Conservation (phyloP, 495 filamentous ascomycete species). For the Aspergillus bertholletiae region DNA sequence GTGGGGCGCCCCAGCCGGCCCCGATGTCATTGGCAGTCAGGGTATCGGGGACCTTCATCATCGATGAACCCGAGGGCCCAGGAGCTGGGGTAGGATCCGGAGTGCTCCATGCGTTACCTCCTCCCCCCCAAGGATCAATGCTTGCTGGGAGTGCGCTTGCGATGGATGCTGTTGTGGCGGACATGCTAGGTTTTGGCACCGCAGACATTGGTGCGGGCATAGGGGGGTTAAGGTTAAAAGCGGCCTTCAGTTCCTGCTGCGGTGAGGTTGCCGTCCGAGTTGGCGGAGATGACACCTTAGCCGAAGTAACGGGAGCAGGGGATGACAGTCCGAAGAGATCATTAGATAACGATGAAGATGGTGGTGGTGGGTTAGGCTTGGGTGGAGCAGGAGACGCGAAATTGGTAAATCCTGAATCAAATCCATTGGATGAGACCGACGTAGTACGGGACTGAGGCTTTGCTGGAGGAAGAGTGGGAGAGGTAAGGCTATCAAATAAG, state of each 20-base stretch:
- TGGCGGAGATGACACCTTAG: constrained; percentile 30
- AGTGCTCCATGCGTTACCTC: constrained; percentile 48
- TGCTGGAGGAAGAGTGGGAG: constrained; percentile 45
- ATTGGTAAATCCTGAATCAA: constrained; percentile 50
- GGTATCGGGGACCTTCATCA: constrained; percentile 48
- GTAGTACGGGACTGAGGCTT: constrained; percentile 41
- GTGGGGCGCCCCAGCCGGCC: constrained; percentile 53
- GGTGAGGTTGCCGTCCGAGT: constrained; percentile 34
- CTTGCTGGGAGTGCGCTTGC: constrained; percentile 30
- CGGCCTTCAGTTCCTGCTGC: constrained; percentile 51
- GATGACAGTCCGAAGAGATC: constrained; percentile 83
- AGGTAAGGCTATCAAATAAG: constrained; percentile 75
- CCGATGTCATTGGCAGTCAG: constrained; percentile 44
- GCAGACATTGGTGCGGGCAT: constrained; percentile 45
- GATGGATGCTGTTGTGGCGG: constrained; percentile 29
- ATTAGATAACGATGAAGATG: constrained; percentile 42
- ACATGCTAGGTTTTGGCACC: constrained; percentile 32
- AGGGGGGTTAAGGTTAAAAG: constrained; percentile 73
- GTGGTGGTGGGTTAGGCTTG: constrained; percentile 38
- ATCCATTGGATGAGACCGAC: constrained; percentile 46
- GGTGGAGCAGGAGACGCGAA: constrained; percentile 39
- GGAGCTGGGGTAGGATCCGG: constrained; percentile 37
- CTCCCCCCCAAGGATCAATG: constrained; percentile 48
- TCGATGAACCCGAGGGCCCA: constrained; percentile 24
- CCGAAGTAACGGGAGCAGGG: constrained; percentile 43